Conservation (phyloP, 2,329 filamentous ascomycete genomes). For the Dactylellina drechsleri region DNA sequence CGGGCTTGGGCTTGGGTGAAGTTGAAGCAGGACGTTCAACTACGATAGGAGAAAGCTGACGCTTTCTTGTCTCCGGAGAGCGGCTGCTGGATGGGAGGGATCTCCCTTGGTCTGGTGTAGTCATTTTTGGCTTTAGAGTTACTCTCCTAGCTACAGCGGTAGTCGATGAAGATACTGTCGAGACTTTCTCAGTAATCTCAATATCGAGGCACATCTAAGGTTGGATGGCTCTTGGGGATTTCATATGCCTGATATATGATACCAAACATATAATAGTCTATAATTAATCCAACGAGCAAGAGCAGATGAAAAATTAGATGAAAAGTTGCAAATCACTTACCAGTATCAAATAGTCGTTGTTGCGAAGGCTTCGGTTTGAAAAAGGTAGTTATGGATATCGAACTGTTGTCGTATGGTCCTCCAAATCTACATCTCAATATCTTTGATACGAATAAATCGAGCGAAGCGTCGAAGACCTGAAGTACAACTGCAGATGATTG, state of each 20-base stretch:
- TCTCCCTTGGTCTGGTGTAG: slow-evolving; percentile 40
- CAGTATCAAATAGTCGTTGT: no score
- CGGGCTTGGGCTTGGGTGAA: slow-evolving; percentile 27
- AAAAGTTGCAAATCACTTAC: no score
- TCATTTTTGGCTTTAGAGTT: slow-evolving; percentile 40
- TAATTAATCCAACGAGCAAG: no score
- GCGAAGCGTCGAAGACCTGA: slow-evolving; percentile 29
- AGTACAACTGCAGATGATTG: slow-evolving; percentile 26
- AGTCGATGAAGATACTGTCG: slow-evolving; percentile 50
- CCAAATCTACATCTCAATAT: slow-evolving; percentile 43
- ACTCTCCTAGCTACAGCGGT: slow-evolving; percentile 47
- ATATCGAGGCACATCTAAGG: slow-evolving; percentile 53
- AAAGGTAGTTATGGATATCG: not conserved
- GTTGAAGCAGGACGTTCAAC: slow-evolving; percentile 37
- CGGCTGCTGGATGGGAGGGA: slow-evolving; percentile 29
- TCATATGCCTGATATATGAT: slow-evolving; percentile 29
- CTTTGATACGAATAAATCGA: slow-evolving; percentile 18
- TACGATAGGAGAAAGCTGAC: slow-evolving; percentile 33
- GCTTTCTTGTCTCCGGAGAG: slow-evolving; percentile 40
- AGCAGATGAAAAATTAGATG: no score
- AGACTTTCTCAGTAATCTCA: slow-evolving; percentile 52
- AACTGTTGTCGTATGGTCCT: slow-evolving; percentile 10
- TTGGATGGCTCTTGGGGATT: slow-evolving; percentile 10
- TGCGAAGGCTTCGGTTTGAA: not conserved
- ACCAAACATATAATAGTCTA: not conserved